Evolutionary conservation across 495 filamentous ascomycete species (phyloP), one percentile per base, ranked within the genome.

Genomic region (Penicillium antarcticum): DNA sequence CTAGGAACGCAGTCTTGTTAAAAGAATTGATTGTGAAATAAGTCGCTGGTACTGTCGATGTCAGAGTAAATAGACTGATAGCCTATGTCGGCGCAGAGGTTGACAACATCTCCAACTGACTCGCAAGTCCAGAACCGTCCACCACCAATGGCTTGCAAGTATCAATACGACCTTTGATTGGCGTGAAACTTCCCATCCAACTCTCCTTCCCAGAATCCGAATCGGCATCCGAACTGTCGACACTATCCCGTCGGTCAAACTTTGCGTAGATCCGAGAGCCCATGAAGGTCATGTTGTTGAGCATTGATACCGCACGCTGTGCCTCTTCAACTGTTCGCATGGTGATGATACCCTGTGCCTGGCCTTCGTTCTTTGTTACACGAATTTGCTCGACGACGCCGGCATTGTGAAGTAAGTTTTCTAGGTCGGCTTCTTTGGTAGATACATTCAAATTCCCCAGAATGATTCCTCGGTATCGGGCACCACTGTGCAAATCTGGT

Each of bases 241-340:
- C 2, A 40, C 16, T 34, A 8, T 41, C 24, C 1, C 52, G 47
- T 1, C 45, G 55, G 32, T 63, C 65, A 36, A 69, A 53, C 42
- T 57, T 62, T 9, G 72, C 63, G 10, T 65, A 48, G 17, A 72
- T 66, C 5, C 52, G 64, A 6, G 57, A 49, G 0, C 63, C 66
- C 61, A 66, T 63, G 56, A 71, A 72, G 9, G 43, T 43, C 33
- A 61, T 41, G 7, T 69, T 69, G 52, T 74, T 69, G 37, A 66
- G 62, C 35, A 61, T 55, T 8, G 45, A 43, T 10, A 68, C 58
- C 8, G 60, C 68, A 2, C 61, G 60, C 42, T 66, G 64, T 23
- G 72, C 71, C 19, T 72, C 67, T 0, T 74, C 70, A n/a, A 48
- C 49, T 17, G 51, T 66, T 21, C 45, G 59, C 52, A 74, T 65